A percentile compares a stretch with the other conserved stretches of the same genome.
phyloP scores from a whole-genome alignment of 148 eudicot genomes.

The Silene conica region DNA sequence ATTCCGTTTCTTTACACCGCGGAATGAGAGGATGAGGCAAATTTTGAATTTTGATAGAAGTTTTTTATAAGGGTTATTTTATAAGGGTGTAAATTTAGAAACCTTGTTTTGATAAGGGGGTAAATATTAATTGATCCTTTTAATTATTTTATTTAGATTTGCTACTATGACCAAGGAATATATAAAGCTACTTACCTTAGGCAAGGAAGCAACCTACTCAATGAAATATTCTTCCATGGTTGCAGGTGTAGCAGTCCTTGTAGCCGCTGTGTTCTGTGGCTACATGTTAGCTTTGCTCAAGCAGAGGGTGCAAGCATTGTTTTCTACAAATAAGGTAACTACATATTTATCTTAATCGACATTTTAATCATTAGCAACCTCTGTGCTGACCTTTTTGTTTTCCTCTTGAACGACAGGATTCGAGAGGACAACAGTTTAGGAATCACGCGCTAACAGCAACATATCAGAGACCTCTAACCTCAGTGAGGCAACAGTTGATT shows the following conservation, averaged over 20 bases:
- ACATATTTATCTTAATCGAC: neutral
- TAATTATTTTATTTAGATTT: no score
- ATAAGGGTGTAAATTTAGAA: no score
- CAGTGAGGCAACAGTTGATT: slow-evolving; percentile 56
- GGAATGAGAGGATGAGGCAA: no score
- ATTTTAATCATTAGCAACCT: neutral
- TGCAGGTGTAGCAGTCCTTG: slow-evolving; percentile 65
- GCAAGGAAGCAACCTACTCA: no score
- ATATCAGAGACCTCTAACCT: slow-evolving; percentile 43
- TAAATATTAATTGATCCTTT: no score
- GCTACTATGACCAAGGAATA: no score
- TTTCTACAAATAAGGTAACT: slow-evolving; percentile 55
- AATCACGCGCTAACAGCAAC: slow-evolving; percentile 38
- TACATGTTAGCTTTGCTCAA: slow-evolving; percentile 84
- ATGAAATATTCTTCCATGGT: neutral
- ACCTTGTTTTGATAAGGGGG: no score
- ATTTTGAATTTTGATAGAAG: no score
- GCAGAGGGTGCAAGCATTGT: slow-evolving; percentile 52
- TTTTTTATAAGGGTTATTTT: no score
- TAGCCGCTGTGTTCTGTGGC: slow-evolving; percentile 71
- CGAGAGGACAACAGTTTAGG: slow-evolving; percentile 30
- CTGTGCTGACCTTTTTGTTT: neutral
- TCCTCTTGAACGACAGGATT: slow-evolving; percentile 26
- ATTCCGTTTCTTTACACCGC: no score
- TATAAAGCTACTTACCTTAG: no score